These are phyloP conservation scores for Thermomyces lanuginosus DNA, from an alignment of 2,329 filamentous ascomycete species.

Conservation along the genomic window DNA sequence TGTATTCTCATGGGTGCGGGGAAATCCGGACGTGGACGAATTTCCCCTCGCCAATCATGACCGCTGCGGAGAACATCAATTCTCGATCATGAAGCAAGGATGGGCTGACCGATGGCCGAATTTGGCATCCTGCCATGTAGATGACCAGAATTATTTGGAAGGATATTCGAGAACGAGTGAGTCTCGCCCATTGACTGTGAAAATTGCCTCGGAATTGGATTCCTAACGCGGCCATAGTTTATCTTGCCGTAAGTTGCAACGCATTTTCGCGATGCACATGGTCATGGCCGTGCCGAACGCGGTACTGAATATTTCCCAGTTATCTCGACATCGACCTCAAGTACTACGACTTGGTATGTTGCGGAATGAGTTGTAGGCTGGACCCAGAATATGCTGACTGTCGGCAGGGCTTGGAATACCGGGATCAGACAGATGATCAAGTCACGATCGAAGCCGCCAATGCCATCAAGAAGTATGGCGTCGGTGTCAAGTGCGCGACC, in stretches of 20 bases:
- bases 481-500: conserved; percentile 97
- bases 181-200: conserved; percentile 9
- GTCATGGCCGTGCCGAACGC: too few species aligned
- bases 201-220: conserved; percentile 1
- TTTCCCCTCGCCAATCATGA: conserved; percentile 11
- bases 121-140: conserved; percentile 25
- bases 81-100: conserved; percentile 3
- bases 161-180: conserved; percentile 86
- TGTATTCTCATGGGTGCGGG: conserved; percentile 16
- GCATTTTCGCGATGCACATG: conserved; percentile 1
- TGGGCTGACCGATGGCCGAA: conserved; percentile 10
- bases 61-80: conserved; percentile 1
- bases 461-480: conserved; percentile 97
- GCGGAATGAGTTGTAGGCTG: neutral
- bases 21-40: conserved; percentile 17
- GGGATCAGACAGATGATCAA: conserved; percentile 89
- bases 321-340: conserved; percentile 97
- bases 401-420: conserved; percentile 62
- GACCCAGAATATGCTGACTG: neutral
- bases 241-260: conserved; percentile 51
- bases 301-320: conserved; percentile 16
- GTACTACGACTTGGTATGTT: conserved; percentile 66
- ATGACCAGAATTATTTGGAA: conserved; percentile 99
- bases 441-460: conserved; percentile 90
- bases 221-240: conserved; percentile 38